Percentiles rank a stretch among this genome's conserved stretches.
phyloP scores from a whole-genome alignment of 108 stramenopile species.

The Nitzschia sp. region DNA sequence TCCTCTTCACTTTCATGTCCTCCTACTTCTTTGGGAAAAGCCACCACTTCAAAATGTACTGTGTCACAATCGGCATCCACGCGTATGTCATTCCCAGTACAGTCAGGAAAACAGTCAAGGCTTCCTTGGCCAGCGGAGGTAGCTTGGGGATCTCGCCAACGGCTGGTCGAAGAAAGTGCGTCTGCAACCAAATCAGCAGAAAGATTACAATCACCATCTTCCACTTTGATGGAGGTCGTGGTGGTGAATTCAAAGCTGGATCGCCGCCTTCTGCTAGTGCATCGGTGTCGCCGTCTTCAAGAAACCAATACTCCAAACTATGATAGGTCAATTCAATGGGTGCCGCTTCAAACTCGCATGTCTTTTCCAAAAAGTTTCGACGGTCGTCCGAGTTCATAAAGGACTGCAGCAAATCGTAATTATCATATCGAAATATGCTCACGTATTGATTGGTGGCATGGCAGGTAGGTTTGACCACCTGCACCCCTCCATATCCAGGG shows the following conservation, averaged over 20 bases:
- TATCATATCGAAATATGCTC: constrained; percentile 10
- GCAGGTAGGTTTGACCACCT: constrained; percentile 7
- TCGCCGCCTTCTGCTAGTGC: neutral
- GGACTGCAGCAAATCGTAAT: constrained; percentile 8
- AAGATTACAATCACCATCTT: constrained; percentile 15
- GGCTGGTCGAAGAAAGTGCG: constrained; percentile 4
- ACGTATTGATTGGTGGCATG: constrained; percentile 2
- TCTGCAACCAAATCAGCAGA: constrained; percentile 6
- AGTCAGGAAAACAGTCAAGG: neutral
- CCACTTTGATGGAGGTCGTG: neutral
- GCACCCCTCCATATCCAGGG: neutral
- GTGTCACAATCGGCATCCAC: constrained; percentile 6
- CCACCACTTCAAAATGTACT: constrained; percentile 6
- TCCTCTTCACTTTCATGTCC: neutral
- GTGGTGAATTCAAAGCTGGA: neutral
- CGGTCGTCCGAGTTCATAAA: constrained; percentile 13
- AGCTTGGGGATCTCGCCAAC: neutral
- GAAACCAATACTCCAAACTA: constrained; percentile 12
- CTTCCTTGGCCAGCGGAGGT: neutral
- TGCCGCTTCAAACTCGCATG: constrained; percentile 1
- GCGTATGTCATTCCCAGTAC: neutral
- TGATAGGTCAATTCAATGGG: constrained; percentile 14
- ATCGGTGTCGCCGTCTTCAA: neutral
- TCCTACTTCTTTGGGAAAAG: neutral
- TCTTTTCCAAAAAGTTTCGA: neutral